Base-by-base conservation (phyloP, 192 early-diverging fungal species). In the Dispira simplex region DNA sequence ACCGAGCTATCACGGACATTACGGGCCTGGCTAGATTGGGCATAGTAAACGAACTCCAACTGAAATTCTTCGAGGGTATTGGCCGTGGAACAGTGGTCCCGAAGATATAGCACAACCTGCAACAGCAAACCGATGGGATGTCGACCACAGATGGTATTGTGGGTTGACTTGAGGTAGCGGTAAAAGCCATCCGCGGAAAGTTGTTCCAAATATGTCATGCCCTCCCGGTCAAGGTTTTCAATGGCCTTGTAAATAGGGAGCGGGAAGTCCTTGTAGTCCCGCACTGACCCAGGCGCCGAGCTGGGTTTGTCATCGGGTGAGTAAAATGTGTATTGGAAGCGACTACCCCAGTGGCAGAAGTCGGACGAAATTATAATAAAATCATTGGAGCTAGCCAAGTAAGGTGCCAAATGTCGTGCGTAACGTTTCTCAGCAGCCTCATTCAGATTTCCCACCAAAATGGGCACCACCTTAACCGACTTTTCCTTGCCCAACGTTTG, bases 281-380 rank as follows among this genome's bases (percentile, higher is more conserved):
- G 20, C 25, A 25, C 54, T 12, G 11, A 25, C 21, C 54, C 54
- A 8, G 54, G 54, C 3, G 54, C 21, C 13, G 47, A 57, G 44
- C 46, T 52, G 3, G 65, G 62, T 0, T 71, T 62, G 14, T 70
- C 59, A 13, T 65, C 66, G 12, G 54, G 54, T 12, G 63, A 65
- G 65, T 88, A 85, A 68, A 81, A 84, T 0, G 83, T 90, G 76
- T 89, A 97, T 44, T 68, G 49, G 71, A 98, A 98, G 16, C 94
- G 88, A 25, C 69, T 68, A 13, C 96, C 96, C 85, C 92, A 98
- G 71, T 98, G 96, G 72, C 96, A 97, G 69, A 98, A 98, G 68
- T 98, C 96, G 0, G 86, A 88, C 39, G 96, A 98, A n/a, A 98
- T 77, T n/a, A 98, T 79, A 80, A 98, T 93, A 11, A 96, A 70